phyloP scores from a whole-genome alignment of 805 yeast genomes.

The Hanseniaspora singularis region DNA sequence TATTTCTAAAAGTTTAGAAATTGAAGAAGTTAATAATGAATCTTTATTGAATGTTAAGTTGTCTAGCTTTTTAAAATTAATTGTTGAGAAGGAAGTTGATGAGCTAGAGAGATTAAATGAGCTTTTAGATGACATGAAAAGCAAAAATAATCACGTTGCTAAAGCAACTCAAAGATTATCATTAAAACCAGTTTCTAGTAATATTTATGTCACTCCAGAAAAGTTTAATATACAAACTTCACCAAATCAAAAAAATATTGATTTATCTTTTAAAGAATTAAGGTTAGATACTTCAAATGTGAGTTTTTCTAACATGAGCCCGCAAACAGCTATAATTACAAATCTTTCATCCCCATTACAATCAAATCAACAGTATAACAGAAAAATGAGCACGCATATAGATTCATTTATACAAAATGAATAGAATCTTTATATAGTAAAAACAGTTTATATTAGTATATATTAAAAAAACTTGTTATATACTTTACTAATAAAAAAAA shows the following conservation, averaged over 20 bases:
- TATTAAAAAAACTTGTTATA: too few species aligned
- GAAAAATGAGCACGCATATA: not conserved
- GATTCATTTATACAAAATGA: not conserved
- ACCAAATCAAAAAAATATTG: not conserved
- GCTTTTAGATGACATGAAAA: slow-evolving; percentile 4
- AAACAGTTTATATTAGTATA: too few species aligned
- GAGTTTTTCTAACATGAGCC: not conserved
- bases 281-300: slow-evolving; percentile 4
- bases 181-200: not conserved
- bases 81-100: not conserved
- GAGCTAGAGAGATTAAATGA: not conserved
- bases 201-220: slow-evolving; percentile 10
- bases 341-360: not conserved
- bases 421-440: not conserved
- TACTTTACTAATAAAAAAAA: too few species aligned
- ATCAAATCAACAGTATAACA: not conserved
- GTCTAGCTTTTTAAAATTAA: not conserved
- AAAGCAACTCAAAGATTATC: slow-evolving; percentile 7
- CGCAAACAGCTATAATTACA: slow-evolving; percentile 5
- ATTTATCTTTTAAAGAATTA: not conserved
- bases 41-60: not conserved
- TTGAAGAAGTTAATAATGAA: not conserved
- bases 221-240: not conserved
- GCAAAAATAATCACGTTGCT: not conserved
- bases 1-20: not conserved